Evolutionary conservation across 768 basidiomycete genomes (phyloP).

Genomic region (Suillus occidentalis): DNA sequence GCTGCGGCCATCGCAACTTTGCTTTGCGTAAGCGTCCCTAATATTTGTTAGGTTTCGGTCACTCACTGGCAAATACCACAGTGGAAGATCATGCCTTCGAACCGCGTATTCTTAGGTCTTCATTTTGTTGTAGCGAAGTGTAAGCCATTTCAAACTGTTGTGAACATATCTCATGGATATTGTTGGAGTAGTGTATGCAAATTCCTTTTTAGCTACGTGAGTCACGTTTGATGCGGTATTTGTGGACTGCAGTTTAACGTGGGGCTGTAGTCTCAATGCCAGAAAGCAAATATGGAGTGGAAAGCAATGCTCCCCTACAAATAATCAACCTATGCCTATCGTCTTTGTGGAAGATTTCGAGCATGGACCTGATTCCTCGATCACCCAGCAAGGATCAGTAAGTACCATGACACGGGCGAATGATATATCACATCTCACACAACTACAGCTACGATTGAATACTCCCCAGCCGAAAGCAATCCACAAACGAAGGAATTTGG

Average conservation of each 20-base stretch:
- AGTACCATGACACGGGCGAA: background rate
- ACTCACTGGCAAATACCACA: conserved; percentile 1
- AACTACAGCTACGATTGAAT: conserved; percentile 11
- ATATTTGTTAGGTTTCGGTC: background rate
- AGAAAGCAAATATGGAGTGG: conserved; percentile 14
- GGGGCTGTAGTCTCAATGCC: conserved; percentile 19
- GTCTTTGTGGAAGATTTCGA: background rate
- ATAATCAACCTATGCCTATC: conserved; percentile 9
- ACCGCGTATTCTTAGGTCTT: conserved; percentile 25
- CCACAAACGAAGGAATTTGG: conserved; percentile 5
- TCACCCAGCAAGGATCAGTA: background rate
- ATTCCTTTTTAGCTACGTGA: conserved; percentile 27
- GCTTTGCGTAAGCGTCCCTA: conserved; percentile 16
- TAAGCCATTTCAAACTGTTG: conserved; percentile 6
- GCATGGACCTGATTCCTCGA: background rate
- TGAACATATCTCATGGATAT: background rate
- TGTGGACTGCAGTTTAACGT: background rate
- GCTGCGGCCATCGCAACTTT: conserved; percentile 17
- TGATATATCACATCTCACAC: background rate
- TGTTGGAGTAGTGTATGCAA: conserved; percentile 21
- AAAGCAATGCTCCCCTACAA: background rate
- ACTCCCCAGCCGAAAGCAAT: background rate
- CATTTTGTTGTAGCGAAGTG: conserved; percentile 26
- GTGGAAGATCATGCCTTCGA: conserved; percentile 24
- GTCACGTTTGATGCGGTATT: background rate